Base-by-base conservation (phyloP, 805 yeast genomes). In the Spathaspora hagerdaliae region DNA sequence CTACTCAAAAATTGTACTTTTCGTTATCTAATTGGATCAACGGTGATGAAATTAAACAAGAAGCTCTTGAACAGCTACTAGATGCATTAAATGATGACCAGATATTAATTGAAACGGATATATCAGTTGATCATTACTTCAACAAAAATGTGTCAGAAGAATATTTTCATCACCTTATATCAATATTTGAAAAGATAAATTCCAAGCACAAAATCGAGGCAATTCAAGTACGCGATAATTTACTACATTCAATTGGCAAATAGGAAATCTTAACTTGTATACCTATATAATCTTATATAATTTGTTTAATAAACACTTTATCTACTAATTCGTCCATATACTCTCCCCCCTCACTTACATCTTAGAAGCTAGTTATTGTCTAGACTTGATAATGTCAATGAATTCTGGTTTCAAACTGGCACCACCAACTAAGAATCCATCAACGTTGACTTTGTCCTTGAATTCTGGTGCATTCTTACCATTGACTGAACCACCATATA, bases 351-450 rank as follows among this genome's bases (percentile, higher is more conserved):
- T 29, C 12, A 29, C 32, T 29, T 29, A 36, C 12, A 24, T 11
- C 12, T 36, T 27, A 5, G 2, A 19, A 19, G 24, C 2, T 27
- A 53, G 40, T 67, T 81, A 87, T 67, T 76, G 74, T 85, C 96
- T 85, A 45, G 96, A 87, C 78, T 87, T 92, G 81, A 94, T 79
- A 67, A 94, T 94, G 74, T 89, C 94, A 64, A 88, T 82, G 65
- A 94, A 94, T 78, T 94, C 99, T 56, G 99, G 96, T 82, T 94
- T 94, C 73, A 94, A 82, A 39, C 96, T 88, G 65, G 99, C 99
- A 77, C 99, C 99, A 65, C 99, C 99, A 60, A 94, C 99, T 64
- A 94, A 82, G 92, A 91, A 94, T 44, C 99, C 99, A 66, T 94
- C 99, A 54, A 94, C 95, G 65, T 94, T 97, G 26, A 75, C 74